These are phyloP conservation scores for Aureobasidium subglaciale DNA, from an alignment of 2,329 filamentous ascomycete genomes.

Conservation along the genomic window DNA sequence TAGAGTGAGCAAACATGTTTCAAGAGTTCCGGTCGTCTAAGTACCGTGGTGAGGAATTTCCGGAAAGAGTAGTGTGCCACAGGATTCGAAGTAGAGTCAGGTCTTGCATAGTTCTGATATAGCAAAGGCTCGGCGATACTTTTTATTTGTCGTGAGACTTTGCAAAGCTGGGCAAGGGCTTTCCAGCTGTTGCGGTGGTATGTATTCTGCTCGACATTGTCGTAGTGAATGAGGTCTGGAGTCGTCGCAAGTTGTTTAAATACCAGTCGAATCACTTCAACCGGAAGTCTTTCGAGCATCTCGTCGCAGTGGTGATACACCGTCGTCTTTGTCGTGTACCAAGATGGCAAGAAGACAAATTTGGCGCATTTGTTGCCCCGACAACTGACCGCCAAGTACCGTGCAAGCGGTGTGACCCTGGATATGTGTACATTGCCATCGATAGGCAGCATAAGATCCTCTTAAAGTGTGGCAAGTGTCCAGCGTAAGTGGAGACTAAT, in stretches of 20 bases:
- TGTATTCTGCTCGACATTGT: neutral
- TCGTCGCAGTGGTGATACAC: neutral
- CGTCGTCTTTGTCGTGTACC: neutral
- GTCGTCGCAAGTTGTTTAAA: neutral
- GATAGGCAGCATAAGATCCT: too few relatives aligned
- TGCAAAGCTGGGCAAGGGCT: neutral
- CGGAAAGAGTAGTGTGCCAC: neutral
- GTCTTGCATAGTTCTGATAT: neutral
- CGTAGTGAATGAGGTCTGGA: neutral
- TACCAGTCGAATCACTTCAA: neutral
- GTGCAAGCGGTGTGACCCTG: neutral
- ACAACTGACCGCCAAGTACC: neutral
- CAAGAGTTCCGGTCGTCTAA: neutral
- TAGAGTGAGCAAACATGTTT: neutral
- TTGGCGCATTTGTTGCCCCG: neutral
- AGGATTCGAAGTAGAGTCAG: neutral
- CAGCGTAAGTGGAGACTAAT: too few relatives aligned
- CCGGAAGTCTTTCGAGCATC: neutral
- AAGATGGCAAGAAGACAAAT: neutral
- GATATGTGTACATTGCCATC: too few relatives aligned
- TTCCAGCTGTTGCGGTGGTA: neutral
- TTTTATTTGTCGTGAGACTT: neutral
- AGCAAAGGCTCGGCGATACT: neutral
- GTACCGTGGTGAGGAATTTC: neutral
- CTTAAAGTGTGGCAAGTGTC: too few relatives aligned